Evolutionary conservation across 352 stramenopile species (phyloP), one percentile per base, ranked within the genome.

Genomic region (Globisporangium alternatum): DNA sequence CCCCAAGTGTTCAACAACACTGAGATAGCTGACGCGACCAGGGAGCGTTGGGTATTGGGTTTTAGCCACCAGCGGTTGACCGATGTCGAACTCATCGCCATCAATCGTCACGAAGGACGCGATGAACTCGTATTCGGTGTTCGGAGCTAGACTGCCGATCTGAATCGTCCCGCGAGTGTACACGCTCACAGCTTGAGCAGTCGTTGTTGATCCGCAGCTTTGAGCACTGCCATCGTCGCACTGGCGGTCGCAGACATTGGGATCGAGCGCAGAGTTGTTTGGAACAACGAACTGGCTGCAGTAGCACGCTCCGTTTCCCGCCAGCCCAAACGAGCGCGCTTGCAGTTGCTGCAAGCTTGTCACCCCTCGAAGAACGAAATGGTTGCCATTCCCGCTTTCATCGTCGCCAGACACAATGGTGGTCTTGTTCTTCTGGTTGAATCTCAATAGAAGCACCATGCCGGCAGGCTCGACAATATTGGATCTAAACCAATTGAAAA

Each of bases 91-190:
- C 25, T 77, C 78, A 5, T 72, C 51, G 1, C 69, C 64, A n/a
- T 64, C 59, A 28, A 66, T 30, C 9, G 65, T 57, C 12, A 80
- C 21, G 55, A 78, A 74, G 19, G 64, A 67, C 10, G 78, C 28
- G 1, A 55, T 56, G 56, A 89, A 68, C 19, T 79, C 66, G 30
- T 89, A 89, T 37, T 67, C 43, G 0, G 66, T 77, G 13, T 30
- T 35, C 1, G 74, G 63, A 19, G 56, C 43, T 1, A 89, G 65
- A 15, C 68, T 56, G 33, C 76, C 76, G 19, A 89, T 69, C 0
- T 39, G 51, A 30, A 89, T 66, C 13, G 62, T 56, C 0, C 75
- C 76, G 35, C 67, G 66, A 8, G 35, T 60, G 41, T 83, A 87
- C 5, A 65, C 45, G 15, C 68, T 84, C 7, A 79, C 53, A 25